Percentiles rank a stretch among this genome's conserved stretches.
phyloP scores from a whole-genome alignment of 148 eudicot genomes.

The Tetragonia tetragonoides region DNA sequence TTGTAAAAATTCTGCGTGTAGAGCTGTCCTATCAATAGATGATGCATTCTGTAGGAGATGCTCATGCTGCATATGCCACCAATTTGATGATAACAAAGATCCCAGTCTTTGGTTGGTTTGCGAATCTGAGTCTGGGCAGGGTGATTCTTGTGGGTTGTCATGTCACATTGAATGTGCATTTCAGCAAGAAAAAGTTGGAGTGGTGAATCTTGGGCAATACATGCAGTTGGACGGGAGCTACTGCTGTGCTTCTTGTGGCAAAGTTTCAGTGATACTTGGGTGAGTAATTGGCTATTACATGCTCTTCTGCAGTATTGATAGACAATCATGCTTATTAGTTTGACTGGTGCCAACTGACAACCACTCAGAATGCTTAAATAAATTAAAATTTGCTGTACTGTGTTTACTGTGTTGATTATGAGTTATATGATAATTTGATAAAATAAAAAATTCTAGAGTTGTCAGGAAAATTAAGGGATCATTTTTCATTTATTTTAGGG shows the following conservation, averaged over 20 bases:
- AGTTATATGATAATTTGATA: not conserved
- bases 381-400: not conserved
- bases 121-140: conserved; percentile 50
- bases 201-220: conserved; percentile 67
- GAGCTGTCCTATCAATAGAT: conserved; percentile 53
- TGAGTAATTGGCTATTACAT: conserved; percentile 37
- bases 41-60: conserved; percentile 86
- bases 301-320: not conserved
- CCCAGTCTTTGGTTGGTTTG: conserved; percentile 94
- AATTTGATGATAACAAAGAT: conserved; percentile 88
- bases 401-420: too few species aligned
- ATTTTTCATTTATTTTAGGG: not conserved
- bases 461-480: not conserved
- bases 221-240: conserved; percentile 89
- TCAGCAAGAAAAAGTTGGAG: conserved; percentile 61
- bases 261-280: conserved; percentile 84
- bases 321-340: not conserved
- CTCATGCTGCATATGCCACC: conserved; percentile 89
- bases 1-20: conserved; percentile 86
- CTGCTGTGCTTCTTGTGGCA: conserved; percentile 92
- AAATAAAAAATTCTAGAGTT: not conserved
- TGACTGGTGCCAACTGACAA: not conserved
- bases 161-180: conserved; percentile 94
- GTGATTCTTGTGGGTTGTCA: conserved; percentile 72
- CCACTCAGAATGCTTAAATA: not conserved